These are phyloP conservation scores for Zygosaccharomyces kombuchaensis DNA, from an alignment of 805 yeast genomes.

Conservation along the genomic window DNA sequence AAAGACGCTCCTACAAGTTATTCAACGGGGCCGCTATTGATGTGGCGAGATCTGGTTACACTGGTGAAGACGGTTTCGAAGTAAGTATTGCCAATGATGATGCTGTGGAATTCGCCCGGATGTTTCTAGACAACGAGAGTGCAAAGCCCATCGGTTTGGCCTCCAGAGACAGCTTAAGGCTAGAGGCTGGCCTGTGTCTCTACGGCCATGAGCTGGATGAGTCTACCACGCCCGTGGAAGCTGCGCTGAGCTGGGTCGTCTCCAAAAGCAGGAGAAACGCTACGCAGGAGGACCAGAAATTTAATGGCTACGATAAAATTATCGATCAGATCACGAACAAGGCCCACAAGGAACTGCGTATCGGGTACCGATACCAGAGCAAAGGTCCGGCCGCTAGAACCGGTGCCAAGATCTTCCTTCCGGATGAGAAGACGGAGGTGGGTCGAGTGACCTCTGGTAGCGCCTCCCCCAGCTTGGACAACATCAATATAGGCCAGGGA, in stretches of 20 bases:
- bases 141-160: conserved; percentile 92
- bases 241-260: conserved; percentile 83
- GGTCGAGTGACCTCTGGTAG: conserved; percentile 55
- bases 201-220: conserved; percentile 91
- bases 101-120: conserved; percentile 58
- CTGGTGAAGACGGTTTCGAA: conserved; percentile 98
- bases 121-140: conserved; percentile 47
- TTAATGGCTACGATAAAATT: conserved; percentile 75
- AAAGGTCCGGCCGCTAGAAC: conserved; percentile 93
- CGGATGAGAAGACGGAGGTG: conserved; percentile 51
- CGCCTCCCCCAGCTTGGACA: conserved; percentile 64
- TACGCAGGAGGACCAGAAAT: conserved; percentile 37
- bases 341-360: conserved; percentile 53
- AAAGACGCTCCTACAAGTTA: conserved; percentile 40
- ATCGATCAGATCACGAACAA: conserved; percentile 68
- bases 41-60: conserved; percentile 93
- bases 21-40: conserved; percentile 48
- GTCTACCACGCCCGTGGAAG: conserved; percentile 78
- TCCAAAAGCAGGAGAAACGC: conserved; percentile 68
- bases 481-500: conserved; percentile 84
- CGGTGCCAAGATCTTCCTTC: conserved; percentile 59
- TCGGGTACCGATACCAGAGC: conserved; percentile 58
- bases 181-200: conserved; percentile 98
- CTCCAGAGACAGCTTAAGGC: conserved; percentile 92
- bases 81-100: conserved; percentile 64